phyloP scores from a whole-genome alignment of 2,329 filamentous ascomycete species.

The Allantophomopsis lycopodina region DNA sequence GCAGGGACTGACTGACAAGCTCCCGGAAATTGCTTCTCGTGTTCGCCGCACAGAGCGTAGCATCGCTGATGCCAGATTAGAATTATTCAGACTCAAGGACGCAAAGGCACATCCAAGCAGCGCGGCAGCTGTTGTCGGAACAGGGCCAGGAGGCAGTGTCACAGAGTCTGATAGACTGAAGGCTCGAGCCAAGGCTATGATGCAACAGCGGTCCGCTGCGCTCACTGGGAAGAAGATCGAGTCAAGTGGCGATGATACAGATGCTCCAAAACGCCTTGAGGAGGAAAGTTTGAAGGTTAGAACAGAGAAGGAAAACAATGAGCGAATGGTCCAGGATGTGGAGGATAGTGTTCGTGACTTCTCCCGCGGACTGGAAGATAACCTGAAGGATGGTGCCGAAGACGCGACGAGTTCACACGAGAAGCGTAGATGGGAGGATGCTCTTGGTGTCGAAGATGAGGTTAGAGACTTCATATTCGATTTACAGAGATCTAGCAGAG shows the following conservation, averaged over 20 bases:
- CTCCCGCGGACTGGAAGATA: constrained; percentile 71
- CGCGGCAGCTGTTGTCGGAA: constrained; percentile 72
- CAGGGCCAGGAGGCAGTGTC: constrained; percentile 77
- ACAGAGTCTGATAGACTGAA: constrained; percentile 93
- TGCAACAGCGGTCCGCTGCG: constrained; percentile 93
- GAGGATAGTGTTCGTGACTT: constrained; percentile 93
- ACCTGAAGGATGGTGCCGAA: constrained; percentile 66
- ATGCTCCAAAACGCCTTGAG: constrained; percentile 74
- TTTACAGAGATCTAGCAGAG: constrained; percentile 72
- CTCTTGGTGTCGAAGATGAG: constrained; percentile 88
- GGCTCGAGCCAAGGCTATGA: constrained; percentile 91
- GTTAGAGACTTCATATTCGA: constrained; percentile 98
- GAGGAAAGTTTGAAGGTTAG: constrained; percentile 72
- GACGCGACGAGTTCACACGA: constrained; percentile 78
- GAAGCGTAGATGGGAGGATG: constrained; percentile 88
- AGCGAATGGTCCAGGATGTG: constrained; percentile 91
- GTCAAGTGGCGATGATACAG: constrained; percentile 53
- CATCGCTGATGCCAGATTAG: constrained; percentile 81
- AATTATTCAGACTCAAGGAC: constrained; percentile 87
- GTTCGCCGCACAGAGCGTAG: constrained; percentile 82
- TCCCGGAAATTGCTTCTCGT: constrained; percentile 84
- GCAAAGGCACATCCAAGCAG: constrained; percentile 81
- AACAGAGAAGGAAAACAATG: constrained; percentile 84
- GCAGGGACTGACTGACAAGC: constrained; percentile 74
- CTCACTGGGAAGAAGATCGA: constrained; percentile 74